These are phyloP conservation scores for Pseudogymnoascus sp. DNA, from an alignment of 2,329 filamentous ascomycete species.

Conservation along the genomic window DNA sequence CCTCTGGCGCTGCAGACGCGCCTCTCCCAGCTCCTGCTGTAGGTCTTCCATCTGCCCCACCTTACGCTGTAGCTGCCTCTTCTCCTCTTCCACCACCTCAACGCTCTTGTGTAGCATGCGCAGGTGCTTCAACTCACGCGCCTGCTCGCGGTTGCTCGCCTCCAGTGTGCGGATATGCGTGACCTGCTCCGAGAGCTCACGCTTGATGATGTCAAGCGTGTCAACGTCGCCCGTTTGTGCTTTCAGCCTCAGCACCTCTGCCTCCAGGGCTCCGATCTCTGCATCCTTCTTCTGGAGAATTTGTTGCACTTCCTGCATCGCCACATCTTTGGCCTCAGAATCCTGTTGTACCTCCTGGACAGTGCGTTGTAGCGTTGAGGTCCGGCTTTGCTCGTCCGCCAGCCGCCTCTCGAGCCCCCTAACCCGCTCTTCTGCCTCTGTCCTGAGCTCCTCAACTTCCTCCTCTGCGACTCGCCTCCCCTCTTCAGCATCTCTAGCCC, in stretches of 20 bases:
- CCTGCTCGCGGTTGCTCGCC: constrained; percentile 68
- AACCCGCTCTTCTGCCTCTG: constrained; percentile 59
- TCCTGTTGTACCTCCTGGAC: constrained; percentile 41
- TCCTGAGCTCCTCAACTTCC: constrained; percentile 64
- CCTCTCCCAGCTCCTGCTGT: constrained; percentile 68
- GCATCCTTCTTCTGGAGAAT: constrained; percentile 56
- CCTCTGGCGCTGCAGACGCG: constrained; percentile 71
- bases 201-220: constrained; percentile 74
- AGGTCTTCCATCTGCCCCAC: constrained; percentile 66
- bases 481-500: constrained; percentile 61
- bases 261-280: constrained; percentile 66
- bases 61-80: constrained; percentile 69
- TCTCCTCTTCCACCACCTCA: constrained; percentile 92
- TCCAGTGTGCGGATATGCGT: constrained; percentile 83
- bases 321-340: constrained; percentile 27
- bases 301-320: constrained; percentile 26
- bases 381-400: constrained; percentile 52
- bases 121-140: constrained; percentile 69
- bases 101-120: constrained; percentile 78
- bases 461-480: constrained; percentile 68
- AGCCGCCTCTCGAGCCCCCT: constrained; percentile 52
- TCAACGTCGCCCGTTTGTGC: constrained; percentile 81
- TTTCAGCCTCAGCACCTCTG: constrained; percentile 74
- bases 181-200: constrained; percentile 84
- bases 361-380: constrained; percentile 47